These are phyloP conservation scores for Dentipellis sp. DNA, from an alignment of 768 basidiomycete species.

Conservation along the genomic window DNA sequence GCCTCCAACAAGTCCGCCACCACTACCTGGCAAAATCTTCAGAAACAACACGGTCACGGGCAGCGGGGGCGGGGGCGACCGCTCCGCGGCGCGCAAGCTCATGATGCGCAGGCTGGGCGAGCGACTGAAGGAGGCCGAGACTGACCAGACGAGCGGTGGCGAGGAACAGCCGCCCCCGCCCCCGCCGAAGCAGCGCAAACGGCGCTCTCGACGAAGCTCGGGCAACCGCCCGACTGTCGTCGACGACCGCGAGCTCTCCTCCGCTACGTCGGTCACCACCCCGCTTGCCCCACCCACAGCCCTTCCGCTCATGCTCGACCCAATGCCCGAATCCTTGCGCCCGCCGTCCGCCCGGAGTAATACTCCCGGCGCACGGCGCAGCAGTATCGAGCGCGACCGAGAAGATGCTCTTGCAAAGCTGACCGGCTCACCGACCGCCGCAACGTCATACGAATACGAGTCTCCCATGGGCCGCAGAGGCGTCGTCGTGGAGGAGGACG, in stretches of 20 bases:
- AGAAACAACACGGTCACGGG: slow-evolving; percentile 81
- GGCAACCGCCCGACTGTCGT: slow-evolving; percentile 18
- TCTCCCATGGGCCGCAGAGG: slow-evolving; percentile 11
- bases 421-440: slow-evolving; percentile 4
- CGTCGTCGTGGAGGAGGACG: slow-evolving; percentile 12
- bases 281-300: slow-evolving; percentile 7
- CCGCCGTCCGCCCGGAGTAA: slow-evolving; percentile 5
- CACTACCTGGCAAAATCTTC: slow-evolving; percentile 30
- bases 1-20: slow-evolving; percentile 31
- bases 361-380: slow-evolving; percentile 11
- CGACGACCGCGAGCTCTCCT: slow-evolving; percentile 21
- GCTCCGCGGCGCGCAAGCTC: slow-evolving; percentile 59
- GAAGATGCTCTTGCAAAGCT: slow-evolving; percentile 12
- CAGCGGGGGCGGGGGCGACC: slow-evolving; percentile 74
- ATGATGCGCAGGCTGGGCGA: slow-evolving; percentile 59
- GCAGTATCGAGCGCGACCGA: slow-evolving; percentile 12
- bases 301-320: slow-evolving; percentile 7
- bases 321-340: slow-evolving; percentile 6
- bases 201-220: slow-evolving; percentile 11
- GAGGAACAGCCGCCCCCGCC: slow-evolving; percentile 32
- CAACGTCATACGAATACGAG: slow-evolving; percentile 8
- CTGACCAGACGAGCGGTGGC: slow-evolving; percentile 48
- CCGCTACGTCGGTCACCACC: slow-evolving; percentile 16
- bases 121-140: slow-evolving; percentile 48
- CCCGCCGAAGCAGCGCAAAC: slow-evolving; percentile 8